Evolutionary conservation across 1,284 basidiomycete genomes (phyloP), one percentile per base, ranked within the genome.

Genomic region (Boletellus sp.): DNA sequence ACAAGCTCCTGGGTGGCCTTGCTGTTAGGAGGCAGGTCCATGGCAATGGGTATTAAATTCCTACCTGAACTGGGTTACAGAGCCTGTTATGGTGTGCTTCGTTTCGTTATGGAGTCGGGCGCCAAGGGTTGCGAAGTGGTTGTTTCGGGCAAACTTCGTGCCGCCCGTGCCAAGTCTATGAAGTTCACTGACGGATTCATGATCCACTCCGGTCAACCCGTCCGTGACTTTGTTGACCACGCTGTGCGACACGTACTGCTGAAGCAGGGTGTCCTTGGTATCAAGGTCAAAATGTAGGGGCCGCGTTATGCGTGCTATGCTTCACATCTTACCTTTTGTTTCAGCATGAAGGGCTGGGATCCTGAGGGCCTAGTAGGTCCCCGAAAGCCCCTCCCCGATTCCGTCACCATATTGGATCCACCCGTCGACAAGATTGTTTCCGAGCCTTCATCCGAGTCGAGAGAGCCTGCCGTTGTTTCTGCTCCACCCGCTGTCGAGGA

Each of bases 171-270:
- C 71, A 99, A 99, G 80, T 92, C 93, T 45, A 99, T 99, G 97
- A 99, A 99, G 79, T 99, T 99, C 82, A 97, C 95, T 71, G 97
- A 99, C 69, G 97, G 97, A 49, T 98, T 97, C 88, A 98, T 99
- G 93, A 96, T 99, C 74, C 97, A 99, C 87, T 98, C 97, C 61
- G 97, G 97, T 85, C 96, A 99, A 79, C 97, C 97, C 65, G 89
- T 86, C 52, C 80, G 87, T 58, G 97, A 99, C 74, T 99, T 96
- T 67, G 94, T 99, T 57, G 96, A 99, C 80, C 86, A 93, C 68
- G 97, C 97, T 58, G 95, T 98, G 68, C 87, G 97, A 64, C 97
- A 99, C 82, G 97, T 99, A 65, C 84, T 99, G 67, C 87, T 99
- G 67, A 90, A 93, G 70, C 97, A 99, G 76, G 97, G 97, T 88